Evolutionary conservation across 441 rosid genomes (phyloP).

Genomic region (Adansonia gregorii): DNA sequence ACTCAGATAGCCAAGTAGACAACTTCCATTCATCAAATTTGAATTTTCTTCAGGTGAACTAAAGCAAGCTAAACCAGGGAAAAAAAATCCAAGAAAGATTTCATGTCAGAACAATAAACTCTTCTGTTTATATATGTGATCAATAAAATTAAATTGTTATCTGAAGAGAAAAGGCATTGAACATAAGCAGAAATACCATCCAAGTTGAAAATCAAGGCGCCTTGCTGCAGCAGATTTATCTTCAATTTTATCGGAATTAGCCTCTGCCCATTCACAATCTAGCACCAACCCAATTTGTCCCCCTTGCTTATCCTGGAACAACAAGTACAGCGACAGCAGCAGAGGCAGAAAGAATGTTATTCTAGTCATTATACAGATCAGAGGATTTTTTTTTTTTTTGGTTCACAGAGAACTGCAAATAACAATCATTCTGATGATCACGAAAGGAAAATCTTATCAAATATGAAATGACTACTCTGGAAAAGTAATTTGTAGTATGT

Average conservation of each 20-base stretch:
- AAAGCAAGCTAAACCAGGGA: background rate
- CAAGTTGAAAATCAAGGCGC: conserved; percentile 90
- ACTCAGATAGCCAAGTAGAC: background rate
- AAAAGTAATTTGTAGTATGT: conserved; percentile 17
- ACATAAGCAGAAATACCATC: conserved; percentile 61
- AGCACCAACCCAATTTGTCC: conserved; percentile 81
- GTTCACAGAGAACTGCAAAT: conserved; percentile 10
- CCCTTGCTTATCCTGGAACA: conserved; percentile 73
- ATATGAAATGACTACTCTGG: background rate
- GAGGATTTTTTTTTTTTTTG: background rate
- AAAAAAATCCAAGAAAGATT: background rate
- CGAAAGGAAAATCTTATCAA: background rate
- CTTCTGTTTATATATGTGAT: background rate
- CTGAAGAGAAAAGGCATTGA: background rate
- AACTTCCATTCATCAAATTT: conserved; percentile 3
- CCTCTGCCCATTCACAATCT: conserved; percentile 96
- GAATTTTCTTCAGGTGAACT: background rate
- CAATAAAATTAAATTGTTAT: conserved; percentile 1
- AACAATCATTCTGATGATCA: background rate
- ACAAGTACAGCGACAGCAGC: background rate
- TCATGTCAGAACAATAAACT: conserved; percentile 2
- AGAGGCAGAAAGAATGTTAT: background rate
- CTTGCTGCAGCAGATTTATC: conserved; percentile 75
- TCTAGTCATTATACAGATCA: background rate
- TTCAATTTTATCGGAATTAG: conserved; percentile 68